These are phyloP conservation scores for Trichoderma oligosporum DNA, from an alignment of 2,329 filamentous ascomycete genomes.

Conservation along the genomic window DNA sequence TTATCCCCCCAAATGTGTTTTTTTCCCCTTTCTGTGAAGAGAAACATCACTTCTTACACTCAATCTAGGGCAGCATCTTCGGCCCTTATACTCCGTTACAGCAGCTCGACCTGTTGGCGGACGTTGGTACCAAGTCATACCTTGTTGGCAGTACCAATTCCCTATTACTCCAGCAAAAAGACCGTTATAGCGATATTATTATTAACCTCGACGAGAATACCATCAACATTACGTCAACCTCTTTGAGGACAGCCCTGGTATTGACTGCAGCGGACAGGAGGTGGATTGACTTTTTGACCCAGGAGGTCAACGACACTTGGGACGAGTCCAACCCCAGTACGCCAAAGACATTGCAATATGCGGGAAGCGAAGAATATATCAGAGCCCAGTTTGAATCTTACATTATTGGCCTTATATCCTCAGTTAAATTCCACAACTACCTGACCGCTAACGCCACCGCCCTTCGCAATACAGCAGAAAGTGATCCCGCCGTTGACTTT, in stretches of 20 bases:
- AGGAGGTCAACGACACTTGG: slow-evolving; percentile 94
- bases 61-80: slow-evolving; percentile 74
- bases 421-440: slow-evolving; percentile 83
- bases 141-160: slow-evolving; percentile 97
- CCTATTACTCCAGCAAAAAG: slow-evolving; percentile 85
- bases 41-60: not conserved
- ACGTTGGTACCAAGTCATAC: slow-evolving; percentile 93
- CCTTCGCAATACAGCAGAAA: slow-evolving; percentile 66
- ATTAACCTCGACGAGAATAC: slow-evolving; percentile 91
- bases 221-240: slow-evolving; percentile 77
- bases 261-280: slow-evolving; percentile 84
- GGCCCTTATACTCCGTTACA: slow-evolving; percentile 96
- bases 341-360: slow-evolving; percentile 92
- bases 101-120: slow-evolving; percentile 88
- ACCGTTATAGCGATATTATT: slow-evolving; percentile 92
- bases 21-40: not conserved
- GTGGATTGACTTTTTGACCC: slow-evolving; percentile 95
- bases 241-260: slow-evolving; percentile 68
- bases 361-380: slow-evolving; percentile 96
- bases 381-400: slow-evolving; percentile 97
- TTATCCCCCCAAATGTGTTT: not conserved
- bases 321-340: slow-evolving; percentile 83
- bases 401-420: slow-evolving; percentile 79
- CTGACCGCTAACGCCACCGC: slow-evolving; percentile 59
- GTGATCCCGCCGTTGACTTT: slow-evolving; percentile 83